phyloP scores from a whole-genome alignment of 345 rosid genomes.

The Linum tenue region DNA sequence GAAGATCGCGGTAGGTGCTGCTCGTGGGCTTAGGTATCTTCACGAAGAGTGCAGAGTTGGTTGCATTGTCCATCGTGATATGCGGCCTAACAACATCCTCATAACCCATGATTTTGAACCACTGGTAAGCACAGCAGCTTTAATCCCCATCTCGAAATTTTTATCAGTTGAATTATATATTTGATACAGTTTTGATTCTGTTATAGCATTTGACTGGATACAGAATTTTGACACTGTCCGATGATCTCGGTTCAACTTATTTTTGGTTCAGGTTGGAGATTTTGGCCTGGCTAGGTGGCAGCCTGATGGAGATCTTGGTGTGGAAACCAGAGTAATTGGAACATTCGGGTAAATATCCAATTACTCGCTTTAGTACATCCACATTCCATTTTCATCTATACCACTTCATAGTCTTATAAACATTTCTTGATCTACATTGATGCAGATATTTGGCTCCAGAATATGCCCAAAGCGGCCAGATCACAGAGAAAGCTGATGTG shows the following conservation, averaged over 20 bases:
- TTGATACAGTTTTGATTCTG: background rate
- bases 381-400: background rate
- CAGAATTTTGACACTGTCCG: background rate
- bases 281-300: slow-evolving; percentile 99
- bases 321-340: slow-evolving; percentile 94
- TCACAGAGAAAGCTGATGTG: slow-evolving; percentile 95
- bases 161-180: background rate
- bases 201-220: background rate
- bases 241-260: slow-evolving; percentile 5
- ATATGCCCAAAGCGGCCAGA: slow-evolving; percentile 95
- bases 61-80: slow-evolving; percentile 97
- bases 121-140: slow-evolving; percentile 42
- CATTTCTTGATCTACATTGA: slow-evolving; percentile 4
- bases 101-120: slow-evolving; percentile 98
- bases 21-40: slow-evolving; percentile 95
- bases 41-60: slow-evolving; percentile 99
- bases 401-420: slow-evolving; percentile 2
- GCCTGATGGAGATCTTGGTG: slow-evolving; percentile 95
- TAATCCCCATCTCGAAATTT: background rate
- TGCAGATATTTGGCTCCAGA: slow-evolving; percentile 97
- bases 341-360: slow-evolving; percentile 74
- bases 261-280: slow-evolving; percentile 72
- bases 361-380: slow-evolving; percentile 7
- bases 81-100: slow-evolving; percentile 98
- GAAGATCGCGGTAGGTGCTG: slow-evolving; percentile 96